phyloP scores from a whole-genome alignment of 2,329 filamentous ascomycete species.

The Westerdykella ornata region DNA sequence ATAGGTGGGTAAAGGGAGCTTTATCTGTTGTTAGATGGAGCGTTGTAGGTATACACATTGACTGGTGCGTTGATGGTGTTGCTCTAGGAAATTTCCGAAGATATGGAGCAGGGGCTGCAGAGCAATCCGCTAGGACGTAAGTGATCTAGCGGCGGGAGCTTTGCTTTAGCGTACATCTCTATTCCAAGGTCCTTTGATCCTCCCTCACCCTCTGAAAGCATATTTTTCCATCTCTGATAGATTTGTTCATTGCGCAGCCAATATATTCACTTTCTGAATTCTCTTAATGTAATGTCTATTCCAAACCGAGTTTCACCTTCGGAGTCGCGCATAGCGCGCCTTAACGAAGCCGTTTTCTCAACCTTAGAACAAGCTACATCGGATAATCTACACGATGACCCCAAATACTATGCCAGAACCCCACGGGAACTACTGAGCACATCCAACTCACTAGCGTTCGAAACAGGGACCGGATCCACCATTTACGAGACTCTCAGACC shows the following conservation, averaged over 20 bases:
- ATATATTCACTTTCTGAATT: background rate
- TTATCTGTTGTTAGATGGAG: too few relatives aligned
- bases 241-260: too few relatives aligned
- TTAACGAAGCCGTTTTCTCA: conserved; percentile 25
- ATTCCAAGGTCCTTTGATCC: too few relatives aligned
- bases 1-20: background rate
- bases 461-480: conserved; percentile 41
- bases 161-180: too few relatives aligned
- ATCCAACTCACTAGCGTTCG: conserved; percentile 33
- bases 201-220: too few relatives aligned
- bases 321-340: conserved; percentile 1
- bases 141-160: too few relatives aligned
- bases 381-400: conserved; percentile 25
- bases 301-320: background rate
- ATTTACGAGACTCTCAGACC: conserved; percentile 50
- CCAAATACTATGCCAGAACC: conserved; percentile 37
- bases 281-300: background rate
- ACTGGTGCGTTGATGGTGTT: too few relatives aligned
- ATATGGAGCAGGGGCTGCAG: too few relatives aligned
- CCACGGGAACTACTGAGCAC: conserved; percentile 31
- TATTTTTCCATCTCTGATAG: background rate
- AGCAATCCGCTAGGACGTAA: too few relatives aligned
- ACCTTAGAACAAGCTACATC: conserved; percentile 19
- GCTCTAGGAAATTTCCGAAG: too few relatives aligned
- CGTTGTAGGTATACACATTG: too few relatives aligned